A percentile compares a stretch with the other conserved stretches of the same genome.
These are phyloP conservation scores for Penicillium subrubescens DNA, from an alignment of 495 filamentous ascomycete species.

Conservation along the genomic window DNA sequence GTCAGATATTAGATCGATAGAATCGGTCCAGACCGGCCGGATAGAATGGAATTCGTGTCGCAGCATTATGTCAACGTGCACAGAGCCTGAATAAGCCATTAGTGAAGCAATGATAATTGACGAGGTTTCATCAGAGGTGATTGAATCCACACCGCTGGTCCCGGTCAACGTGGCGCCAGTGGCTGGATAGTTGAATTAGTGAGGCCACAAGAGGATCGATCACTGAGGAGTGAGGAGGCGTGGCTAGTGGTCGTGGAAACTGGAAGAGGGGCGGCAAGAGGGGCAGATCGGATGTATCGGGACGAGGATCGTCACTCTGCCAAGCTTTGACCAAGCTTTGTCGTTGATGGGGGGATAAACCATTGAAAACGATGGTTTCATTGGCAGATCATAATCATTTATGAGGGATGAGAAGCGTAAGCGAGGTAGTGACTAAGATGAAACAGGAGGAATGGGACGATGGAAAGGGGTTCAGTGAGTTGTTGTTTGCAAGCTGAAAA, in stretches of 20 bases:
- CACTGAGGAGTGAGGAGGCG: not conserved
- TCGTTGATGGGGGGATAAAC: not conserved
- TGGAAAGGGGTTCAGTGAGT: not conserved
- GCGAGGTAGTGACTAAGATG: not conserved
- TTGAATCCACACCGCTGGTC: conserved; percentile 8
- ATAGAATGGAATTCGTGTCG: not conserved
- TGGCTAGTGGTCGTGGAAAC: not conserved
- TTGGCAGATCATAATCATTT: not conserved
- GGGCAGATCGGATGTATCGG: conserved; percentile 13
- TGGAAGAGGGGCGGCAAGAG: not conserved
- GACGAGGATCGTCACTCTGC: conserved; percentile 14
- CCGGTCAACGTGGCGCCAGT: conserved; percentile 17
- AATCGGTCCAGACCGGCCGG: not conserved
- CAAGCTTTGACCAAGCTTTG: conserved; percentile 35
- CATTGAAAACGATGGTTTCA: too few relatives aligned
- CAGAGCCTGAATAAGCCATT: not conserved
- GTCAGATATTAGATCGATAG: not conserved
- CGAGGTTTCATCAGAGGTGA: not conserved
- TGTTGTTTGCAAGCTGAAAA: not conserved
- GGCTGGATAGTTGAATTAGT: not conserved
- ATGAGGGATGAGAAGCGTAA: not conserved
- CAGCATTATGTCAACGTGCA: not conserved
- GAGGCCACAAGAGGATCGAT: not conserved
- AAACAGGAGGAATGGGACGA: not conserved
- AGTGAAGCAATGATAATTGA: not conserved